These are phyloP conservation scores for Firmiana major DNA, from an alignment of 345 rosid species.

Conservation along the genomic window DNA sequence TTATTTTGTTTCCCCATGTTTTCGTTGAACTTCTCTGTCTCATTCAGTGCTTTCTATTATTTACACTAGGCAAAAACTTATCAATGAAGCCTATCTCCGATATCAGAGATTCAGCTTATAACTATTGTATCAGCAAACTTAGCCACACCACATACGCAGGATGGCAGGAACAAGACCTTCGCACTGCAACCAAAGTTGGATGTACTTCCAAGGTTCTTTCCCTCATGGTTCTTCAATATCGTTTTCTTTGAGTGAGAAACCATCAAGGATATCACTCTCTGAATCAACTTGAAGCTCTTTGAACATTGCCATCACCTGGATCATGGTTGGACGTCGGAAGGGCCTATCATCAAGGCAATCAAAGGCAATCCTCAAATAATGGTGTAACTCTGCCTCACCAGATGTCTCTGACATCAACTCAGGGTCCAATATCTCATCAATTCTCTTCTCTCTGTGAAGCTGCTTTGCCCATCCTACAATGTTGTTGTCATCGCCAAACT, in stretches of 20 bases:
- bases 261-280: constrained; percentile 66
- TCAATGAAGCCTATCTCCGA: constrained; percentile 8
- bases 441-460: constrained; percentile 66
- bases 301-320: constrained; percentile 95
- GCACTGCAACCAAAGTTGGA: neutral
- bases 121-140: neutral
- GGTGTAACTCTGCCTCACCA: constrained; percentile 60
- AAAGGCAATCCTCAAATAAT: constrained; percentile 72
- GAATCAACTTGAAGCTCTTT: constrained; percentile 89
- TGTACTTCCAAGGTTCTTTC: constrained; percentile 40
- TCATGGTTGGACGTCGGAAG: constrained; percentile 81
- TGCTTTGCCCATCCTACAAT: constrained; percentile 96
- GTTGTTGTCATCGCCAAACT: constrained; percentile 88
- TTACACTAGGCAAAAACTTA: constrained; percentile 32
- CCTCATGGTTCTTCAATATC: constrained; percentile 57
- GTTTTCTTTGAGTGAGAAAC: constrained; percentile 64
- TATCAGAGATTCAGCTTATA: neutral
- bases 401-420: constrained; percentile 44
- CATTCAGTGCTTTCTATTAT: constrained; percentile 40
- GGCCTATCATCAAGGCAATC: constrained; percentile 95
- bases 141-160: neutral
- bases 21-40: constrained; percentile 24
- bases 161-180: constrained; percentile 6
- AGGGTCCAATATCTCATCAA: constrained; percentile 59
- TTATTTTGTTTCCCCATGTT: constrained; percentile 24